Evolutionary conservation across 345 rosid species (phyloP).

Genomic region (Lepidium sativum): DNA sequence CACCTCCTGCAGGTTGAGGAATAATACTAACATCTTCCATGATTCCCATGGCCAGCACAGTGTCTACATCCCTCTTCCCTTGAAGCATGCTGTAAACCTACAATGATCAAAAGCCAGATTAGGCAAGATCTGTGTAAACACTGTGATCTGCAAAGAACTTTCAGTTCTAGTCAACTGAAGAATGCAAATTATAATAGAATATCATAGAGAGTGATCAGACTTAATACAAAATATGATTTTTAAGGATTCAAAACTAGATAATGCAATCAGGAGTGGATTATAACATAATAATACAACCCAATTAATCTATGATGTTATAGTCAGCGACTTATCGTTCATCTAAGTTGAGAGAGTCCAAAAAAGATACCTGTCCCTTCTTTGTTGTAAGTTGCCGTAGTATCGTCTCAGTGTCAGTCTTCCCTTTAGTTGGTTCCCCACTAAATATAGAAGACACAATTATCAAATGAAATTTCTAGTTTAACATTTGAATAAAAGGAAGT

Average conservation of each 20-base stretch:
- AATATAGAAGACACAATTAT: constrained; percentile 17
- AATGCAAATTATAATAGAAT: not conserved
- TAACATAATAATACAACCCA: not conserved
- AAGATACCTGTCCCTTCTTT: constrained; percentile 92
- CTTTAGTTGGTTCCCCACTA: constrained; percentile 88
- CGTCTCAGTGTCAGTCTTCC: constrained; percentile 78
- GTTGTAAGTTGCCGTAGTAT: constrained; percentile 89
- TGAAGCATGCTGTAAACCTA: constrained; percentile 95
- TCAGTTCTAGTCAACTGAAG: not conserved
- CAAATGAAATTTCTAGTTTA: not conserved
- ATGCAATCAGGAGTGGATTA: not conserved
- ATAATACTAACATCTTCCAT: constrained; percentile 94
- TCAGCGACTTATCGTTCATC: not conserved
- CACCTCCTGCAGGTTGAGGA: constrained; percentile 98
- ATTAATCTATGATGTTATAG: not conserved
- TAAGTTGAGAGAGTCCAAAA: not conserved
- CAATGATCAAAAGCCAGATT: constrained; percentile 6
- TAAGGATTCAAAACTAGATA: not conserved
- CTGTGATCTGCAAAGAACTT: not conserved
- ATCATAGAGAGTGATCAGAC: not conserved
- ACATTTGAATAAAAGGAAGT: not conserved
- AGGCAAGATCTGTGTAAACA: not conserved
- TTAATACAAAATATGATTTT: not conserved
- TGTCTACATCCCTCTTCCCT: constrained; percentile 90
- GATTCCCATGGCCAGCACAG: constrained; percentile 89